Base-by-base conservation (phyloP, 441 rosid species). In the Gossypium davidsonii region DNA sequence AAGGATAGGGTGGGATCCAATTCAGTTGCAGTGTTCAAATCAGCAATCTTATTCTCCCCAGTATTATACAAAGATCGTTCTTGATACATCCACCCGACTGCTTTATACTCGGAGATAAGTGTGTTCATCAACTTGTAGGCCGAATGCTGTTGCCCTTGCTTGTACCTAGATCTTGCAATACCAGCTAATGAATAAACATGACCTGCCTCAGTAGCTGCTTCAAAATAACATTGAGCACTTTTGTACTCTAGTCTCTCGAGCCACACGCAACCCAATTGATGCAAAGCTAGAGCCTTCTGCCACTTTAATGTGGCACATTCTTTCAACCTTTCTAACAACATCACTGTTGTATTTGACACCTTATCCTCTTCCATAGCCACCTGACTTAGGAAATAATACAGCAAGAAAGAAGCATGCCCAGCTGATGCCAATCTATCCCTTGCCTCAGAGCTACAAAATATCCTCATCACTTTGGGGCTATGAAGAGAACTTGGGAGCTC, bases 1-100 rank as follows among this genome's bases (percentile, higher is more conserved):
- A 83, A 89, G 1, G 78, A 23, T 63, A 86, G 34, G 79, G 90
- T 85, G n/a, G 90, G 91, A 68, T 89, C 91, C 76, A 89, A 77
- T 65, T 84, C 82, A 14, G 89, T 81, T 48, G 94, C 88, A 21
- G 74, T 66, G 60, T 79, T 76, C 80, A 89, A 69, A 75, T 89
- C 94, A 11, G 69, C 73, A 56, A 85, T 78, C 79, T 86, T 89
- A 71, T 86, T 88, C 28, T 53, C 79, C 34, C 83, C 90, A 3
- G 82, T 74, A 62, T 82, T 82, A 72, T 86, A 89, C 55, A 87
- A 76, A 39, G 91, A 85, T 66, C 88, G 79, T 82, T 89, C 91
- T 60, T 89, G 94, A 75, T 82, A 87, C 90, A 89, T 87, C 94
- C 94, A 89, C 26, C 89, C 94, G 1, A 76, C 79, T 63, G 90